Conservation (phyloP, 2,329 filamentous ascomycete genomes). For the Claviceps pusilla region DNA sequence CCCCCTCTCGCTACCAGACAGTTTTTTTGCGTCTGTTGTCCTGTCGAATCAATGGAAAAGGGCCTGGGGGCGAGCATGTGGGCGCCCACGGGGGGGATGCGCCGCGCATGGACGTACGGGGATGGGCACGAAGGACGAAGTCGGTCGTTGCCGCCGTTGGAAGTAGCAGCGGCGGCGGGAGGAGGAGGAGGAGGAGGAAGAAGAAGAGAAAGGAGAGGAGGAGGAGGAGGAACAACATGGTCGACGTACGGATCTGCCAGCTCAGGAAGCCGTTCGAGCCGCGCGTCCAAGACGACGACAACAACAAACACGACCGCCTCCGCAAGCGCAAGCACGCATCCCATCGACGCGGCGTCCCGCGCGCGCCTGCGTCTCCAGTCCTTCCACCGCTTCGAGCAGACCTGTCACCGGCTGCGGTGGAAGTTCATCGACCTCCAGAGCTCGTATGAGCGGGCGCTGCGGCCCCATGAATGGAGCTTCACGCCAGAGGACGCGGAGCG, state of each 20-base stretch:
- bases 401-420: conserved; percentile 46
- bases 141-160: conserved; percentile 3
- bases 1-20: too few relatives aligned
- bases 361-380: conserved; percentile 19
- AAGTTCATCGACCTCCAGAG: conserved; percentile 45
- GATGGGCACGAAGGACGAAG: background rate
- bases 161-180: background rate
- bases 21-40: too few relatives aligned
- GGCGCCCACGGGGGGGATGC: background rate
- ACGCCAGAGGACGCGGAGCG: conserved; percentile 35
- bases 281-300: background rate
- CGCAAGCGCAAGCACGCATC: background rate
- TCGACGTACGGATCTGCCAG: background rate
- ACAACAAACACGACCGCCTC: background rate
- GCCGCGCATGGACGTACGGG: background rate
- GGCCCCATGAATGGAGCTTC: conserved; percentile 21
- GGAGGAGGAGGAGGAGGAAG: background rate
- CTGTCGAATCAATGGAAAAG: background rate
- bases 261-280: too few relatives aligned
- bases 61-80: background rate
- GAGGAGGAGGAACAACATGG: background rate
- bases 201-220: too few relatives aligned
- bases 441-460: conserved; percentile 37
- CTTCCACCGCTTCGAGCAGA: conserved; percentile 43
- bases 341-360: background rate